Conservation (phyloP, 768 basidiomycete genomes). For the Hericium coralloides region DNA sequence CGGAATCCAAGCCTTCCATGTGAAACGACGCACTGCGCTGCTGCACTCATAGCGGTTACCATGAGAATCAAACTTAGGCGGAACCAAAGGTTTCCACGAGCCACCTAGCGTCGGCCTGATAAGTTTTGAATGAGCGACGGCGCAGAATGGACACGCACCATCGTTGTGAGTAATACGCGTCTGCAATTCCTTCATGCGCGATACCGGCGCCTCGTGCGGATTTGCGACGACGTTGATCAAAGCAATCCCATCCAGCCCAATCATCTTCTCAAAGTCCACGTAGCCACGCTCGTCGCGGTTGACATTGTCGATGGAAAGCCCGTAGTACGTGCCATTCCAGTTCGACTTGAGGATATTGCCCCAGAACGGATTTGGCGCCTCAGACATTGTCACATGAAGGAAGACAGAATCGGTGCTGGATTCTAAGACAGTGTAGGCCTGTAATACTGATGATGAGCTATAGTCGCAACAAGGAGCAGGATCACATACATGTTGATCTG, state of each 20-base stretch:
- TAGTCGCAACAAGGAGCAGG: neutral
- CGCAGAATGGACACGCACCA: slow-evolving; percentile 38
- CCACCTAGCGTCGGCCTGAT: slow-evolving; percentile 41
- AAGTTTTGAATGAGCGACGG: neutral
- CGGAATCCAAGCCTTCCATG: no score
- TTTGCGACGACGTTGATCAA: slow-evolving; percentile 87
- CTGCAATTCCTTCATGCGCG: slow-evolving; percentile 67
- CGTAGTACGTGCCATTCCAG: slow-evolving; percentile 97
- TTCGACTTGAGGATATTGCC: slow-evolving; percentile 94
- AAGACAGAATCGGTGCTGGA: slow-evolving; percentile 91
- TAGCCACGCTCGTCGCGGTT: slow-evolving; percentile 85
- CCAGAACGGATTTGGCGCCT: slow-evolving; percentile 65
- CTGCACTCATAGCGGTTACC: slow-evolving; percentile 65
- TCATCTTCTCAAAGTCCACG: slow-evolving; percentile 98
- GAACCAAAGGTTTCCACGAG: slow-evolving; percentile 75
- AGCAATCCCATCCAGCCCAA: slow-evolving; percentile 92
- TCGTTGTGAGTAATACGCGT: slow-evolving; percentile 95
- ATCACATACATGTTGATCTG: slow-evolving; percentile 73
- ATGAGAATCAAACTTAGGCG: slow-evolving; percentile 69
- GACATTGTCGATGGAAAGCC: slow-evolving; percentile 75
- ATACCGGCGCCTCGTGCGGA: slow-evolving; percentile 60
- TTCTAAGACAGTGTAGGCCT: slow-evolving; percentile 93
- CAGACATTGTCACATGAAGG: slow-evolving; percentile 91
- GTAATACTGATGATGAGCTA: neutral
- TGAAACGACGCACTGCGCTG: slow-evolving; percentile 42